Conservation (phyloP, 306 rosid genomes). For the Glycine soja region DNA sequence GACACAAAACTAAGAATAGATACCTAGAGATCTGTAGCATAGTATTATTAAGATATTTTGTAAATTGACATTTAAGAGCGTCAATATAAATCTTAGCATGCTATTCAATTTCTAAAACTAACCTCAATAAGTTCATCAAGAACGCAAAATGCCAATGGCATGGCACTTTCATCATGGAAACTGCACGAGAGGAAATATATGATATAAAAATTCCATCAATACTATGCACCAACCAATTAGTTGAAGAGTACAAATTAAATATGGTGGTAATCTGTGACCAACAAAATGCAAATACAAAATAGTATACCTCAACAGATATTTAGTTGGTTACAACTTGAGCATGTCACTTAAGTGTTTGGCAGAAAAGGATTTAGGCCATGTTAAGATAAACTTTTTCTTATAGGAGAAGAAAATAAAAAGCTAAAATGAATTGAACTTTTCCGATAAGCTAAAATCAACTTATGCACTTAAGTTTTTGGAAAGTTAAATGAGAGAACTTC, state of each 20-base stretch:
- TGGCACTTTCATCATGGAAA: conserved; percentile 75
- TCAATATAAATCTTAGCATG: conserved; percentile 39
- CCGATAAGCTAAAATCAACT: background rate
- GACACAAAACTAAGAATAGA: background rate
- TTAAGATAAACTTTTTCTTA: background rate
- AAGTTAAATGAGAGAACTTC: background rate
- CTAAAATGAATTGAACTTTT: background rate
- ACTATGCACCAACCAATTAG: conserved; percentile 9
- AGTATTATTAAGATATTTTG: conserved; percentile 7
- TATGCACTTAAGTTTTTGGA: too few relatives aligned
- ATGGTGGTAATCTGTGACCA: conserved; percentile 26
- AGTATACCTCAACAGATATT: background rate
- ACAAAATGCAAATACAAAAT: conserved; percentile 9
- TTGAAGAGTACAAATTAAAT: conserved; percentile 26
- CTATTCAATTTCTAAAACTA: conserved; percentile 45
- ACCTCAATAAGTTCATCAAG: conserved; percentile 93
- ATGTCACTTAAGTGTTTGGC: background rate
- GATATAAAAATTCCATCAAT: conserved; percentile 34
- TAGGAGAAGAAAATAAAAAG: background rate
- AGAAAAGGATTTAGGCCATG: background rate
- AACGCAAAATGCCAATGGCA: conserved; percentile 76
- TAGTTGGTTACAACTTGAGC: conserved; percentile 29
- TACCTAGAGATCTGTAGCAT: background rate
- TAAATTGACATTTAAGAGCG: conserved; percentile 21
- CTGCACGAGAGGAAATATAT: conserved; percentile 59